These are phyloP conservation scores for Talaromyces sp. DNA, from an alignment of 2,329 filamentous ascomycete genomes.

Conservation along the genomic window DNA sequence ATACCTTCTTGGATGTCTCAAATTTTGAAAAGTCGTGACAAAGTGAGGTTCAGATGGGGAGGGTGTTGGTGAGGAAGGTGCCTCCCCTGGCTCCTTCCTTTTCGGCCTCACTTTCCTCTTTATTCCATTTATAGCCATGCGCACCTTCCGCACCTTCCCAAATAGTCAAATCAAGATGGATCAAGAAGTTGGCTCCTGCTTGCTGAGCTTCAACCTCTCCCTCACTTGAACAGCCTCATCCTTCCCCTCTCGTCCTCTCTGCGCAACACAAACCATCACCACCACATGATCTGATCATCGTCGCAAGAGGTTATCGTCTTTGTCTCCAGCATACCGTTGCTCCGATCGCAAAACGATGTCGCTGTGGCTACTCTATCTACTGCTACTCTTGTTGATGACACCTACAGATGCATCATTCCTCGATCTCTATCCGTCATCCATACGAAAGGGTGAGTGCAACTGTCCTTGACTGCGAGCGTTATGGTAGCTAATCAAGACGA, in stretches of 20 bases:
- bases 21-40: not conserved
- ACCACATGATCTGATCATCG: not conserved
- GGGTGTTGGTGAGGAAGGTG: not conserved
- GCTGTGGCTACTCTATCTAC: not conserved
- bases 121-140: not conserved
- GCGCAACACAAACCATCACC: not conserved
- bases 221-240: not conserved
- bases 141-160: slow-evolving; percentile 6
- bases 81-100: slow-evolving; percentile 18
- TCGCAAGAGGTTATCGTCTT: not conserved
- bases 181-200: not conserved
- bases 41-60: not conserved
- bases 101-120: slow-evolving; percentile 15
- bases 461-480: not conserved
- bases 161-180: not conserved
- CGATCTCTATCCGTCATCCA: slow-evolving; percentile 15
- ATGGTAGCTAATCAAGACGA: not conserved
- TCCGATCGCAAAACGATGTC: not conserved
- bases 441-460: slow-evolving; percentile 18
- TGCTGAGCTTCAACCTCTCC: too few species aligned
- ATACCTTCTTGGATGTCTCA: too few species aligned
- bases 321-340: not conserved
- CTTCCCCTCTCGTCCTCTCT: not conserved
- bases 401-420: slow-evolving; percentile 12
- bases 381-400: not conserved